Percentiles rank a stretch among this genome's conserved stretches.
Evolutionary conservation across 176 grass and related monocot species (phyloP).

Genomic region (Rhynchospora pubera): DNA sequence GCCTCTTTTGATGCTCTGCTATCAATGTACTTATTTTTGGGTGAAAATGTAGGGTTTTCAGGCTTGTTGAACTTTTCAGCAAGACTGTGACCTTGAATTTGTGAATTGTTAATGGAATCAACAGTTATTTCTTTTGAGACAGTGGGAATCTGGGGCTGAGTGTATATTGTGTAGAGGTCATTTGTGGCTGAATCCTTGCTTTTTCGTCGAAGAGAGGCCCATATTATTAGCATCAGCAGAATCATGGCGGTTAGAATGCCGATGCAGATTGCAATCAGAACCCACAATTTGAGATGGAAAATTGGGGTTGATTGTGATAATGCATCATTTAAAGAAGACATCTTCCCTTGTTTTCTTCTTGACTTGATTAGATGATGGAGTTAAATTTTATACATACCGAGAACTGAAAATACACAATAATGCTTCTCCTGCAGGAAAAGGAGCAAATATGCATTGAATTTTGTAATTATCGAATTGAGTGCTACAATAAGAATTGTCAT

Average conservation of each 20-base stretch:
- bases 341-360: conserved; percentile 15
- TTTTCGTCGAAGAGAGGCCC: conserved; percentile 47
- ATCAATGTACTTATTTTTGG: conserved; percentile 17
- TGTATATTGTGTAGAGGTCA: conserved; percentile 21
- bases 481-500: too few species aligned
- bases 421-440: conserved; percentile 42
- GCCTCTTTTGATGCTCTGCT: conserved; percentile 61
- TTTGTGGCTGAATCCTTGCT: conserved; percentile 26
- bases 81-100: conserved; percentile 27
- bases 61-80: conserved; percentile 35
- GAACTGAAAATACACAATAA: conserved; percentile 29
- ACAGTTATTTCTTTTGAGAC: conserved; percentile 81
- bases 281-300: conserved; percentile 66
- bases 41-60: conserved; percentile 48
- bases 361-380: background rate
- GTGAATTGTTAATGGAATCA: conserved; percentile 47
- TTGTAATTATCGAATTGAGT: conserved; percentile 35
- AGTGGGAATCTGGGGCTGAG: conserved; percentile 55
- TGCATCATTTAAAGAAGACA: conserved; percentile 50
- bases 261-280: conserved; percentile 71
- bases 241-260: conserved; percentile 44
- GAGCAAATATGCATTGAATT: conserved; percentile 29
- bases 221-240: conserved; percentile 53
- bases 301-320: conserved; percentile 68
- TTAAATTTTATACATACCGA: conserved; percentile 24